phyloP scores from a whole-genome alignment of 1,284 basidiomycete species.

The Irpex rosettiformis region DNA sequence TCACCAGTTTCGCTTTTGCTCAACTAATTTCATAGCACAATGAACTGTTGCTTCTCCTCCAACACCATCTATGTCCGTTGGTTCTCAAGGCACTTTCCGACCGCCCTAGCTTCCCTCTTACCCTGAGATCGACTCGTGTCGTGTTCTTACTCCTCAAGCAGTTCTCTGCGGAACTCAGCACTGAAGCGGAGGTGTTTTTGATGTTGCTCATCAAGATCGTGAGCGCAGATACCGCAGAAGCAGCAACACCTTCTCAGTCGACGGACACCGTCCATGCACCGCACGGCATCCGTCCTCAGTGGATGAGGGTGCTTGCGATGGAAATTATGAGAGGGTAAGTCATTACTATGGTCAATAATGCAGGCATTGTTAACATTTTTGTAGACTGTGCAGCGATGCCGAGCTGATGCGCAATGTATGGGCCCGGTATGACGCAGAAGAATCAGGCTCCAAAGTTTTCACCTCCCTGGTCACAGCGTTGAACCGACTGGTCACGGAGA shows the following conservation, averaged over 20 bases:
- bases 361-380: neutral
- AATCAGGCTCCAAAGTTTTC: conserved; percentile 68
- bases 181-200: conserved; percentile 84
- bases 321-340: conserved; percentile 83
- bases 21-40: conserved; percentile 49
- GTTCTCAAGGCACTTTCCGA: conserved; percentile 86
- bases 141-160: conserved; percentile 93
- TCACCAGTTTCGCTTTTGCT: neutral
- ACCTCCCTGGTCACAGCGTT: conserved; percentile 77
- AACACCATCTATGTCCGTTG: conserved; percentile 87
- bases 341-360: neutral
- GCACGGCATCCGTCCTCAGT: conserved; percentile 55
- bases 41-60: conserved; percentile 82
- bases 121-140: conserved; percentile 87
- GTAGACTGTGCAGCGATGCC: conserved; percentile 77
- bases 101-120: conserved; percentile 82
- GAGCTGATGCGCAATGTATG: conserved; percentile 80
- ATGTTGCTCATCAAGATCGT: conserved; percentile 78
- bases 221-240: conserved; percentile 54
- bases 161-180: conserved; percentile 78
- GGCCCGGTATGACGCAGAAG: conserved; percentile 74
- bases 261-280: conserved; percentile 23
- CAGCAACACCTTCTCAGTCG: conserved; percentile 29
- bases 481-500: conserved; percentile 84
- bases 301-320: conserved; percentile 89